Evolutionary conservation across 208 protist genomes (phyloP).

Genomic region (Acanthamoeba triangularis): DNA sequence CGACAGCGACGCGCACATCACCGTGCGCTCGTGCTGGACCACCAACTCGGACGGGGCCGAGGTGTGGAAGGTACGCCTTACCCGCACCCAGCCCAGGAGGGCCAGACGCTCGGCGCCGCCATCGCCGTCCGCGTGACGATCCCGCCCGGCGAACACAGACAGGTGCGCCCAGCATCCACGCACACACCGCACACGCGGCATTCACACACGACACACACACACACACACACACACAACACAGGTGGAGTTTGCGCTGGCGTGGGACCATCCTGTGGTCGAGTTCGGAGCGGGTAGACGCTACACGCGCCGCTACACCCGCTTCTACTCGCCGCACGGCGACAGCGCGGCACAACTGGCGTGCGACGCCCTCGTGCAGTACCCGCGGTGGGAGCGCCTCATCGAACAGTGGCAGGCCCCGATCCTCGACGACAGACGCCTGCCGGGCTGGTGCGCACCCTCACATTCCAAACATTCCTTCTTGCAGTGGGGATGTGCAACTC

Average conservation of each 20-base stretch:
- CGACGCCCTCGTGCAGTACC: conserved; percentile 80
- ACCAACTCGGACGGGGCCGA: conserved; percentile 35
- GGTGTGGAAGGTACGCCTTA: conserved; percentile 24
- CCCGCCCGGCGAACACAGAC: background rate
- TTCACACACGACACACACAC: background rate
- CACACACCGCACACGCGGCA: background rate
- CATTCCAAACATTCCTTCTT: background rate
- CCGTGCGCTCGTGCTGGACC: conserved; percentile 38
- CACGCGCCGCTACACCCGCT: conserved; percentile 82
- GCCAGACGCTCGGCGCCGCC: background rate
- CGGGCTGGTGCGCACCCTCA: conserved; percentile 3
- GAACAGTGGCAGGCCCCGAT: conserved; percentile 81
- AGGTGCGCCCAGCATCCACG: background rate
- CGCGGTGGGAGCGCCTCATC: conserved; percentile 83
- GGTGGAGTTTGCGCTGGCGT: conserved; percentile 85
- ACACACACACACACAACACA: background rate
- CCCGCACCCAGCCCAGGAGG: background rate
- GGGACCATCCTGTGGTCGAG: conserved; percentile 85
- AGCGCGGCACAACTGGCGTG: conserved; percentile 38
- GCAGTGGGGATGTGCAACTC: no score
- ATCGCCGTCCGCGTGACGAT: conserved; percentile 50
- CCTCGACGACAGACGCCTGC: conserved; percentile 35
- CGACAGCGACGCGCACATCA: conserved; percentile 11
- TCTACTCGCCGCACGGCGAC: conserved; percentile 75
- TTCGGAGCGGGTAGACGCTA: conserved; percentile 79